Conservation (phyloP, 805 yeast species). For the Lipomyces chichibuensis region DNA sequence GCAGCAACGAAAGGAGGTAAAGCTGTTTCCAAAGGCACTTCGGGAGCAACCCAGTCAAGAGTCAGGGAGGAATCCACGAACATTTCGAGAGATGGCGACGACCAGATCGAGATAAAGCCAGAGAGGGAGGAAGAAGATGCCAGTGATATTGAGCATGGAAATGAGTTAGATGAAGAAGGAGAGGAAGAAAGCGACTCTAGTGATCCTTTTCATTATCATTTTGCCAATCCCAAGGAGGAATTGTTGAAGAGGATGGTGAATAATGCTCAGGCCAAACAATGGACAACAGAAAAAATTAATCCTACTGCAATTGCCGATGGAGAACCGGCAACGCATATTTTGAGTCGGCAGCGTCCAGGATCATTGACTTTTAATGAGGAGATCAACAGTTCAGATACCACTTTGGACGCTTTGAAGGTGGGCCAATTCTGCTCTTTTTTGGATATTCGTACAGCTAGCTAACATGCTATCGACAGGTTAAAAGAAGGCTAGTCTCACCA, state of each 20-base stretch:
- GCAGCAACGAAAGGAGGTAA: neutral
- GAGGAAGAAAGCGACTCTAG: constrained; percentile 45
- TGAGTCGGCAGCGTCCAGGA: constrained; percentile 14
- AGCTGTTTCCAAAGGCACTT: neutral
- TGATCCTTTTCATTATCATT: constrained; percentile 82
- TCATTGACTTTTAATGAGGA: constrained; percentile 4
- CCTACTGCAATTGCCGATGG: constrained; percentile 14
- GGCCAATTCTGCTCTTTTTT: neutral
- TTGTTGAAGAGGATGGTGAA: constrained; percentile 27
- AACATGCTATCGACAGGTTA: constrained; percentile 13
- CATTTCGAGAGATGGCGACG: neutral
- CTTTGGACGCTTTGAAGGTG: constrained; percentile 15
- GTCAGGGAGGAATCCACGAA: neutral
- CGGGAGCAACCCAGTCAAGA: too few species aligned
- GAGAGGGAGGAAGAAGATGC: neutral
- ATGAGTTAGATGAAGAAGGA: constrained; percentile 9
- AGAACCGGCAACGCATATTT: constrained; percentile 10
- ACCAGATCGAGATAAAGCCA: neutral
- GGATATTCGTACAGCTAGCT: neutral
- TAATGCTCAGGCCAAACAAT: constrained; percentile 21
- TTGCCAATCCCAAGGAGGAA: constrained; percentile 44
- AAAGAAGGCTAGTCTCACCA: constrained; percentile 32
- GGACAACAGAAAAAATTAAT: constrained; percentile 11
- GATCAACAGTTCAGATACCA: neutral
- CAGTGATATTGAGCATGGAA: neutral